A percentile compares a stretch with the other conserved stretches of the same genome.
Evolutionary conservation across 164 flowering plant species (phyloP).

Genomic region (Sedum album): DNA sequence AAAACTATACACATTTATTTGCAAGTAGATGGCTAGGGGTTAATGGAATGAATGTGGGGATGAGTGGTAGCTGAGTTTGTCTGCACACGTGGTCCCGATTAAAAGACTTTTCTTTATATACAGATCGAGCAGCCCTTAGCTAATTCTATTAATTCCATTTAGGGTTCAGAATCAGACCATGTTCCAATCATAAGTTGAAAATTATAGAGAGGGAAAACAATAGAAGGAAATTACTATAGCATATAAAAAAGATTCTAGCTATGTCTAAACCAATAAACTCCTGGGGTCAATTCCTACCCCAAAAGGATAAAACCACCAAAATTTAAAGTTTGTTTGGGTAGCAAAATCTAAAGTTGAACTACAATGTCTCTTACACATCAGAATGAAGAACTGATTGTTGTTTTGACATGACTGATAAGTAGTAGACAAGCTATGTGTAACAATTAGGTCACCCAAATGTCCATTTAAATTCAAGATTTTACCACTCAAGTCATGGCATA

Average conservation of each 20-base stretch:
- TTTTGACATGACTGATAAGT: not conserved
- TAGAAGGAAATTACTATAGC: not conserved
- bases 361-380: not conserved
- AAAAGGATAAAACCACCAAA: not conserved
- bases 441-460: constrained; percentile 3
- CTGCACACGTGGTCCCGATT: not conserved
- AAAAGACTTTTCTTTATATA: not conserved
- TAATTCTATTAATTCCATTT: not conserved
- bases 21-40: not conserved
- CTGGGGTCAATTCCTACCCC: not conserved
- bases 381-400: not conserved
- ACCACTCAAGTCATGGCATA: too few species aligned
- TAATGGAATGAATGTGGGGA: constrained; percentile 8
- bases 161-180: not conserved
- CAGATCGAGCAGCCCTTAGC: not conserved
- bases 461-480: not conserved
- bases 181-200: not conserved
- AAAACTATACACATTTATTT: constrained; percentile 1
- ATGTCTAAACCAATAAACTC: not conserved
- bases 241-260: not conserved
- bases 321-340: not conserved
- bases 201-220: not conserved
- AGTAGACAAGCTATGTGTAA: not conserved
- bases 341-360: not conserved
- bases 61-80: not conserved